Base-by-base conservation (phyloP, 495 filamentous ascomycete genomes). In the Elasticomyces elasticus region DNA sequence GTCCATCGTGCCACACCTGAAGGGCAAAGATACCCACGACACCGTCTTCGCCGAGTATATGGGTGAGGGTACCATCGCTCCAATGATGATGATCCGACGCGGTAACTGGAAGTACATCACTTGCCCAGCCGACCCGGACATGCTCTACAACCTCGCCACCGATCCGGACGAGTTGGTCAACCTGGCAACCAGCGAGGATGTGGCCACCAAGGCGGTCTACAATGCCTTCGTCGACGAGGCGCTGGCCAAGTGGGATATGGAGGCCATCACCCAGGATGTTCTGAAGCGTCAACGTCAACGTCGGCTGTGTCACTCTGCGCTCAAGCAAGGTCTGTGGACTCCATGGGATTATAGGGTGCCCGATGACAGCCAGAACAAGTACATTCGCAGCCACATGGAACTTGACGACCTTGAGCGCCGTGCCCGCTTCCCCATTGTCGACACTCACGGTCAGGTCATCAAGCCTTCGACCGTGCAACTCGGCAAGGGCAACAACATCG, bases 1-100 rank as follows among this genome's bases (percentile, higher is more conserved):
- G 12, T 86, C 83, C 20, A 68, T 95, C 38, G 66, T 86, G 26
- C 82, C 85, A 12, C 82, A 88, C 61, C 70, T 94, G 23, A 72
- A 81, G 28, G 83, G 80, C 12, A 68, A 69, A 10, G 70, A 76
- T 3, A 73, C 79, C 19, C 74, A 75, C 56, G 87, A 94, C 58
- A 87, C 82, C 11, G 87, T 87, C 20, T 83, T 87, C 61, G 87
- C 85, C 51, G 88, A 95, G 69, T 95, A 94, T 68, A 88, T 86
- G 66, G 88, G 85, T 19, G 88, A 95, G 69, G 88, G 88, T 41
- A 92, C 88, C 2, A 76, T 90, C 54, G 79, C 83, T 5, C 88
- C 88, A 0, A 73, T 90, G n/a, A 83, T 92, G 71, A 95, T 95
- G 88, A 94, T 95, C 63, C 78, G 80, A 27, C 81, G 85, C 41